Evolutionary conservation across 306 rosid species (phyloP).

Genomic region (Ziziphus jujuba): DNA sequence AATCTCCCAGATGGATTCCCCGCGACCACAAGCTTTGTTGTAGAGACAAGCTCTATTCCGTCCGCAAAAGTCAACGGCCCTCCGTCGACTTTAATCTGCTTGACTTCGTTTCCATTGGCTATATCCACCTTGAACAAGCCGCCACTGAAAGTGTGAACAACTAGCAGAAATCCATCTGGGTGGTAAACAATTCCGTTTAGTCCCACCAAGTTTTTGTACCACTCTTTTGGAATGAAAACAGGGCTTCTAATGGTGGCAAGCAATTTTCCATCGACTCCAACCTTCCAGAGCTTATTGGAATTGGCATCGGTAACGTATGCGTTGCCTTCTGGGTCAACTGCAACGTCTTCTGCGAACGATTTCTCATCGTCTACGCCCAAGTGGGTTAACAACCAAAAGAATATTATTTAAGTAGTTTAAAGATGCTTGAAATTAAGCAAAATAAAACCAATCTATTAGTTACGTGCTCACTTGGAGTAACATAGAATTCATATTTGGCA

Average conservation of each 20-base stretch:
- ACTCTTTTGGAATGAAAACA: slow-evolving; percentile 55
- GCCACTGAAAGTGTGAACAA: slow-evolving; percentile 66
- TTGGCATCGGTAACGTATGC: slow-evolving; percentile 67
- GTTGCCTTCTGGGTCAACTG: slow-evolving; percentile 75
- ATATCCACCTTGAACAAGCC: slow-evolving; percentile 65
- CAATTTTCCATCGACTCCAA: slow-evolving; percentile 63
- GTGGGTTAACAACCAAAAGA: not conserved
- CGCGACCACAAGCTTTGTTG: slow-evolving; percentile 68
- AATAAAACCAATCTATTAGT: no score
- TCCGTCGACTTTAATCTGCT: slow-evolving; percentile 38
- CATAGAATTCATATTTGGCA: not conserved
- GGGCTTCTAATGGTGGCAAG: slow-evolving; percentile 53
- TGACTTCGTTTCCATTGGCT: slow-evolving; percentile 59
- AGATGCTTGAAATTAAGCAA: no score
- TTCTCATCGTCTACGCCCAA: slow-evolving; percentile 59
- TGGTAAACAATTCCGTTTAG: slow-evolving; percentile 83
- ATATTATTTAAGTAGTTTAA: no score
- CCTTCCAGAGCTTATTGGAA: slow-evolving; percentile 71
- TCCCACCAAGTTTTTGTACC: slow-evolving; percentile 69
- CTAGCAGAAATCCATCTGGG: slow-evolving; percentile 73
- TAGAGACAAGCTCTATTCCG: slow-evolving; percentile 62
- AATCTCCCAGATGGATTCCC: slow-evolving; percentile 71
- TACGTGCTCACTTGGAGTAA: not conserved
- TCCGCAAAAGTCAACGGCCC: slow-evolving; percentile 67
- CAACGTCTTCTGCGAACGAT: slow-evolving; percentile 70